Percentiles rank a stretch among this genome's conserved stretches.
phyloP scores from a whole-genome alignment of 2,329 filamentous ascomycete genomes.

The Orbilia oligospora region DNA sequence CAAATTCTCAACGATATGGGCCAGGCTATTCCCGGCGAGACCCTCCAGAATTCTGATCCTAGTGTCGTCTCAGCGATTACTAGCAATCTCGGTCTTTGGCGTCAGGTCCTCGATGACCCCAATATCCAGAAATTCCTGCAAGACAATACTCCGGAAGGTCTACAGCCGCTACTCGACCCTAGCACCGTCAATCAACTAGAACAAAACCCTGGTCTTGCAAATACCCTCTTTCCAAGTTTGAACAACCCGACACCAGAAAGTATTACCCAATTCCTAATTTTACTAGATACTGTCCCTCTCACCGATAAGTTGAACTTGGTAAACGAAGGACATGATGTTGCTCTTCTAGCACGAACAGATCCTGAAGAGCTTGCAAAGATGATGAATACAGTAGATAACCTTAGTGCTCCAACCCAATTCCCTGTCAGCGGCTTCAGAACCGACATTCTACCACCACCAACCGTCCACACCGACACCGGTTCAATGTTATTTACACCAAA shows the following conservation, averaged over 20 bases:
- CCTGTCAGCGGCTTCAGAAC: background rate
- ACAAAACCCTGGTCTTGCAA: conserved; percentile 12
- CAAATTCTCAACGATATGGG: conserved; percentile 25
- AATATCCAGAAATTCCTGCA: conserved; percentile 35
- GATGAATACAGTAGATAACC: conserved; percentile 30
- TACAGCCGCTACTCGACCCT: conserved; percentile 33
- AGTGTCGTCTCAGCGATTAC: conserved; percentile 21
- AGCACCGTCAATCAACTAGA: background rate
- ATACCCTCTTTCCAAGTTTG: conserved; percentile 18
- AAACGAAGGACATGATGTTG: conserved; percentile 35
- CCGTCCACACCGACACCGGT: conserved; percentile 11
- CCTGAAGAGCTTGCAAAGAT: conserved; percentile 21
- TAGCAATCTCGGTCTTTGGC: conserved; percentile 38
- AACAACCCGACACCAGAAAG: conserved; percentile 14
- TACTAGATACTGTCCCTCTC: conserved; percentile 23
- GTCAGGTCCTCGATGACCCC: conserved; percentile 26
- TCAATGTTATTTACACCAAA: conserved; percentile 21
- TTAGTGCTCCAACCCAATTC: background rate
- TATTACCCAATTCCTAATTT: conserved; percentile 6
- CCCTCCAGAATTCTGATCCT: conserved; percentile 17
- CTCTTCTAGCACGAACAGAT: conserved; percentile 5
- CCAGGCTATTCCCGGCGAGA: background rate
- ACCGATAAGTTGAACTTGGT: conserved; percentile 12
- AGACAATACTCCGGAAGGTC: conserved; percentile 21
- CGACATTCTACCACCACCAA: conserved; percentile 1